Percentiles rank a stretch among this genome's conserved stretches.
These are phyloP conservation scores for Suillus subluteus DNA, from an alignment of 768 basidiomycete genomes.

Conservation along the genomic window DNA sequence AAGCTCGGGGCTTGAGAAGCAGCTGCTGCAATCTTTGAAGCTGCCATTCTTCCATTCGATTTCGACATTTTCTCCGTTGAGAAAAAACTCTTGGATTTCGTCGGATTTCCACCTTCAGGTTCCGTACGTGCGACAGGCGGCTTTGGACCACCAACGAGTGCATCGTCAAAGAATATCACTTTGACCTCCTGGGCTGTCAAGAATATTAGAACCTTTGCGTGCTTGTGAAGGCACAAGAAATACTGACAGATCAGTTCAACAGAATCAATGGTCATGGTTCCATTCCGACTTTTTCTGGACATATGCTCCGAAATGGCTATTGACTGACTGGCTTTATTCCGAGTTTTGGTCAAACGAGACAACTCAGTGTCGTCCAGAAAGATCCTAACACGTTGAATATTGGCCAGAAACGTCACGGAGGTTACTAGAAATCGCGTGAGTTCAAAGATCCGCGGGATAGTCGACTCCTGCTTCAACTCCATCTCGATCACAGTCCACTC, in stretches of 20 bases:
- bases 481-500: slow-evolving; percentile 53
- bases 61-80: background rate
- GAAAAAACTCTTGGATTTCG: slow-evolving; percentile 4
- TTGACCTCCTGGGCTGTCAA: background rate
- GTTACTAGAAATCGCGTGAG: slow-evolving; percentile 51
- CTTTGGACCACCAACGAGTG: background rate
- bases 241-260: slow-evolving; percentile 7
- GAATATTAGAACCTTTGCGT: background rate
- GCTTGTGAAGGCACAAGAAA: background rate
- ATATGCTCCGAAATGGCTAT: background rate
- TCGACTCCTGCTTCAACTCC: slow-evolving; percentile 44
- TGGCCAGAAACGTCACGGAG: slow-evolving; percentile 52
- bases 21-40: background rate
- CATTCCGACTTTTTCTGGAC: background rate
- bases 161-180: background rate
- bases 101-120: slow-evolving; percentile 4
- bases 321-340: background rate
- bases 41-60: background rate
- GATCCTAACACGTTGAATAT: slow-evolving; percentile 27
- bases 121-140: background rate
- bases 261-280: slow-evolving; percentile 2
- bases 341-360: background rate
- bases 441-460: slow-evolving; percentile 47
- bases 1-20: background rate
- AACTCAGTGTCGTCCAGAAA: background rate